phyloP scores from a whole-genome alignment of 345 rosid genomes.

The Streptanthus diversifolius region DNA sequence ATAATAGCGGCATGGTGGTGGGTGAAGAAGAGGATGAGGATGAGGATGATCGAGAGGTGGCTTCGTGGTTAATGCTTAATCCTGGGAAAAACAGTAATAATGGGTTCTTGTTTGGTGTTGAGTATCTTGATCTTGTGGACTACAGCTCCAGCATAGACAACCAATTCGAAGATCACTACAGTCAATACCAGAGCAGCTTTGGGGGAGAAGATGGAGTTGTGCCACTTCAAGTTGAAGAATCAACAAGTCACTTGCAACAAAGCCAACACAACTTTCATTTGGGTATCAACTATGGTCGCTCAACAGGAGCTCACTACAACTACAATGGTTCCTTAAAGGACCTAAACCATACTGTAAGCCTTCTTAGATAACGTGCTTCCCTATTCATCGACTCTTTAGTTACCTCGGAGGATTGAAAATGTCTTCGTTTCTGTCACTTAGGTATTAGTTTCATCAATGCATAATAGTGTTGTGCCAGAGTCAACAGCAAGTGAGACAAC shows the following conservation, averaged over 20 bases:
- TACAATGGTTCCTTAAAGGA: conserved; percentile 43
- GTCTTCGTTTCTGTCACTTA: no score
- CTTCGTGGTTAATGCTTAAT: conserved; percentile 72
- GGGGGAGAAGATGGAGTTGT: conserved; percentile 75
- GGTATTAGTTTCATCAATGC: conserved; percentile 70
- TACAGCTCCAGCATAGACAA: conserved; percentile 53
- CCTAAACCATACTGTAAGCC: conserved; percentile 30
- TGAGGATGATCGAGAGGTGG: conserved; percentile 73
- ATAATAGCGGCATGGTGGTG: not conserved
- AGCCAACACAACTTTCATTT: conserved; percentile 43
- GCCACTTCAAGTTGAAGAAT: conserved; percentile 53
- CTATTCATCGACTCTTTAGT: no score
- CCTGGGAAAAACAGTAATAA: conserved; percentile 40
- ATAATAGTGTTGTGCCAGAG: conserved; percentile 68
- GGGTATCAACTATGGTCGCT: conserved; percentile 44
- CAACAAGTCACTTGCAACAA: conserved; percentile 43
- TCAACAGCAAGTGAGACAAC: conserved; percentile 63
- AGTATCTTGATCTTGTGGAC: conserved; percentile 78
- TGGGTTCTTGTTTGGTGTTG: conserved; percentile 62
- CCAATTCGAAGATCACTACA: conserved; percentile 43
- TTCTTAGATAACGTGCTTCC: no score
- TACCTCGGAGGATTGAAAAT: no score
- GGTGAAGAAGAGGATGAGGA: conserved; percentile 34
- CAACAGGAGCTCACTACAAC: conserved; percentile 47
- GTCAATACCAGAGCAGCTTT: conserved; percentile 43